Percentiles rank a stretch among this genome's conserved stretches.
phyloP scores from a whole-genome alignment of 176 grass and related monocot species.

The Juncus effusus region DNA sequence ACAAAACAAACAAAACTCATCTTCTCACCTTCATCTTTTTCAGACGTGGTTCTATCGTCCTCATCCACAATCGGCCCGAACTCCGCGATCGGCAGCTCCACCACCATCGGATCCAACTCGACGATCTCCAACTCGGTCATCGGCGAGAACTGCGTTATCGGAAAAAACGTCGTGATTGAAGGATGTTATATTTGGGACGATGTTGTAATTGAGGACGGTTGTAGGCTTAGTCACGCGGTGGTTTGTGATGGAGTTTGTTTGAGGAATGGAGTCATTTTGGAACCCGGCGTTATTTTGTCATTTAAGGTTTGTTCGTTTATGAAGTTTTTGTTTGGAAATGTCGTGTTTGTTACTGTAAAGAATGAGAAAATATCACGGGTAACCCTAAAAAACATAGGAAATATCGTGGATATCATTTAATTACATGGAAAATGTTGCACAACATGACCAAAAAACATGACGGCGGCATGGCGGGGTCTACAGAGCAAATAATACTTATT shows the following conservation, averaged over 20 bases:
- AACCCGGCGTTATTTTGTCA: conserved; percentile 82
- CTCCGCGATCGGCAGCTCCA: conserved; percentile 68
- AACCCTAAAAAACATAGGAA: not conserved
- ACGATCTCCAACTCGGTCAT: conserved; percentile 69
- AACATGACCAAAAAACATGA: too few relatives aligned
- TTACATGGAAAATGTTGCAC: not conserved
- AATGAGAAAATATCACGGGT: too few relatives aligned
- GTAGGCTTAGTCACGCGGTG: conserved; percentile 76
- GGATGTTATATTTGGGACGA: conserved; percentile 81
- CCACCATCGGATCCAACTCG: conserved; percentile 61
- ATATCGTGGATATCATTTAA: not conserved
- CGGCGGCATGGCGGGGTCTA: too few relatives aligned
- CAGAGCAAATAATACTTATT: too few relatives aligned
- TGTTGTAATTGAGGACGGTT: conserved; percentile 89
- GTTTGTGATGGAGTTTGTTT: conserved; percentile 76
- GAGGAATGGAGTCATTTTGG: conserved; percentile 56
- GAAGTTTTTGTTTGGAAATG: not conserved
- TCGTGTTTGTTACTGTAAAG: not conserved
- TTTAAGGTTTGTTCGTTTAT: conserved; percentile 65
- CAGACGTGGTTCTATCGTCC: conserved; percentile 67
- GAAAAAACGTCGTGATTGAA: conserved; percentile 59
- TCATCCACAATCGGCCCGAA: conserved; percentile 63
- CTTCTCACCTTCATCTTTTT: too few relatives aligned
- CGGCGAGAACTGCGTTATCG: conserved; percentile 64
- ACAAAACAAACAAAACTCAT: too few relatives aligned